Base-by-base conservation (phyloP, 164 flowering plant species). In the Protea cynaroides region DNA sequence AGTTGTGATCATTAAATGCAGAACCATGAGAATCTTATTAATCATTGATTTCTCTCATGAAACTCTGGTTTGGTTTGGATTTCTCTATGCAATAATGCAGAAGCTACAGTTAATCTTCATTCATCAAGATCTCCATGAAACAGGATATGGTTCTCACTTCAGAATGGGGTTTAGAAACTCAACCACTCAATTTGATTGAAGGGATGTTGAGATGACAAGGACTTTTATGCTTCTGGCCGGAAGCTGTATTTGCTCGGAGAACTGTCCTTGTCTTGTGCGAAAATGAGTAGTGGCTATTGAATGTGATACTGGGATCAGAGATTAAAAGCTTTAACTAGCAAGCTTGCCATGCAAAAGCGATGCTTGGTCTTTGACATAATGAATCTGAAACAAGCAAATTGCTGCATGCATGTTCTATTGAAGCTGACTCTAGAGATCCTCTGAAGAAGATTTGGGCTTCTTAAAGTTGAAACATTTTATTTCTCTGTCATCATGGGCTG, bases 1-100 rank as follows among this genome's bases (percentile, higher is more conserved):
- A 56, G 51, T 21, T 18, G 52, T 69, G 60, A 54, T 49, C 43
- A 65, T 19, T 14, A n/a, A 2, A 23, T 60, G 63, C 22, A 19
- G 17, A 21, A 13, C 13, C 47, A 51, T 18, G 24, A 24, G n/a
- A 47, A 47, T 14, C 49, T 47, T 47, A 47, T 14, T 14, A 47
- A 47, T 15, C 18, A 49, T 18, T 49, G 18, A 49, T 49, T 15
- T 49, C 52, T 49, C 7, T 49, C 18, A 49, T 49, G 19, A 49
- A 5, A 49, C 18, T 49, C 18, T 49, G n/a, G 19, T 49, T 18
- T 49, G 52, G 15, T 49, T 15, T 15, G 52, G 19, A 4, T 49
- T 49, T 18, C 19, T 49, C 18, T 49, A 49, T 44, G 49, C 52
- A 12, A 49, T 15, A 49, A 15, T 49, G 52, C 52, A 49, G 52